Base-by-base conservation (phyloP, 495 filamentous ascomycete genomes). In the Tuber melanosporum region DNA sequence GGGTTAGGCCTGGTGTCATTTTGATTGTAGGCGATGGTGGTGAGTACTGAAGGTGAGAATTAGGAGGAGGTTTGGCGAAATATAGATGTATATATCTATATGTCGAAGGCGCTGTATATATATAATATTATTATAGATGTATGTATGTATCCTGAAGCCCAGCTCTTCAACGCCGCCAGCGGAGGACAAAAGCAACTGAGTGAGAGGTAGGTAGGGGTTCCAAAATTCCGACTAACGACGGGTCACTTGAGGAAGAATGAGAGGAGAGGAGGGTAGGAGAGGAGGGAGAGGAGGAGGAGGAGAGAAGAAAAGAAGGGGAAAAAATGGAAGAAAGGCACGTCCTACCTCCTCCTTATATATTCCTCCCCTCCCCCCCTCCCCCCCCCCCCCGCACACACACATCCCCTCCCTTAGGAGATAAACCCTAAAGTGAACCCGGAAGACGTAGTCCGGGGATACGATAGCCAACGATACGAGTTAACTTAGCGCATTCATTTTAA, bases 1-100 rank as follows among this genome's bases (percentile, higher is more conserved):
- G 26, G 26, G 32, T 42, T 42, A 75, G 39, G 17, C 71, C 75
- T 47, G 78, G 70, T 2, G 70, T 75, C 79, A 81, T 81, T 73
- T 70, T 22, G 26, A 66, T 26, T 66, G 10, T 66, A 36, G 57
- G 57, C 0, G n/a, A 22, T 66, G 36, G 57, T 32, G 26, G 26
- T 66, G 57, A 36, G 57, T 36, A 15, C 57, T 36, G 26, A 66
- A 17, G 14, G 15, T 36, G n/a, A 12, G 57, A n/a, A n/a, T 2
- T 20, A 66, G 26, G n/a, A 17, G 57, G 57, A 17, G 3, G 57
- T 17, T 36, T 36, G 57, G n/a, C 26, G 57, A 8, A 17, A 36
- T 32, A 36, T 32, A 15, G 3, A 66, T 66, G 36, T 66, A 12
- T 66, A 32, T 36, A 12, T 62, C n/a, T 66, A 66, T 66, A 66